Percentiles rank a stretch among this genome's conserved stretches.
phyloP scores from a whole-genome alignment of 331 rosid species.

The Pyracantha coccinea region DNA sequence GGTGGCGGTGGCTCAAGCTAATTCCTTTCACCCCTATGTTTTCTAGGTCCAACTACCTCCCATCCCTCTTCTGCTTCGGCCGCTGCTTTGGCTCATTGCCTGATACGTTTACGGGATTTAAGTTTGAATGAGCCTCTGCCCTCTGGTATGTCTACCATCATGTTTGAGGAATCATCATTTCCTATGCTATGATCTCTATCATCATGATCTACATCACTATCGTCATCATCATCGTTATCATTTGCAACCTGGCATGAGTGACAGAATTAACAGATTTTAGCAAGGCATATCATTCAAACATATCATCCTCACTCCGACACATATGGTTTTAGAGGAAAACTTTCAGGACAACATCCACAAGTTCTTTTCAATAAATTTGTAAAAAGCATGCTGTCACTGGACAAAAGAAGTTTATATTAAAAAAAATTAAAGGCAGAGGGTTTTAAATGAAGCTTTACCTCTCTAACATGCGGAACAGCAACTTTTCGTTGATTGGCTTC shows the following conservation, averaged over 20 bases:
- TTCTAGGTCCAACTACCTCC: conserved; percentile 38
- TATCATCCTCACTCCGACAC: neutral
- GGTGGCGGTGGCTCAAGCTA: conserved; percentile 12
- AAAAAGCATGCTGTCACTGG: too few relatives aligned
- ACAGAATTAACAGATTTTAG: neutral
- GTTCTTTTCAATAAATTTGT: neutral
- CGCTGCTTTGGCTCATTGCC: conserved; percentile 1
- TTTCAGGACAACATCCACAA: neutral
- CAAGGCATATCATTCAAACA: neutral
- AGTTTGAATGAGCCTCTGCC: conserved; percentile 22
- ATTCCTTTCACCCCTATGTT: conserved; percentile 38
- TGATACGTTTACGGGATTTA: neutral
- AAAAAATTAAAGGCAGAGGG: neutral
- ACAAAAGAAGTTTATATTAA: neutral
- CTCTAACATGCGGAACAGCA: conserved; percentile 29
- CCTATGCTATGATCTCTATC: neutral
- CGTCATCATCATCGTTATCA: conserved; percentile 1
- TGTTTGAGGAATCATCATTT: conserved; percentile 23
- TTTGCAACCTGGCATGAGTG: conserved; percentile 16
- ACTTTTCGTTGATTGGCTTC: conserved; percentile 28
- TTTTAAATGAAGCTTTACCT: conserved; percentile 28
- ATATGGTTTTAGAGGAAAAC: neutral
- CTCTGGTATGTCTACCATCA: conserved; percentile 24
- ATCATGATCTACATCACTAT: conserved; percentile 10
- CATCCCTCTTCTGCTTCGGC: conserved; percentile 56